Percentiles rank a stretch among this genome's conserved stretches.
Evolutionary conservation across 148 eudicot genomes (phyloP).

Genomic region (Nyssa sinensis): DNA sequence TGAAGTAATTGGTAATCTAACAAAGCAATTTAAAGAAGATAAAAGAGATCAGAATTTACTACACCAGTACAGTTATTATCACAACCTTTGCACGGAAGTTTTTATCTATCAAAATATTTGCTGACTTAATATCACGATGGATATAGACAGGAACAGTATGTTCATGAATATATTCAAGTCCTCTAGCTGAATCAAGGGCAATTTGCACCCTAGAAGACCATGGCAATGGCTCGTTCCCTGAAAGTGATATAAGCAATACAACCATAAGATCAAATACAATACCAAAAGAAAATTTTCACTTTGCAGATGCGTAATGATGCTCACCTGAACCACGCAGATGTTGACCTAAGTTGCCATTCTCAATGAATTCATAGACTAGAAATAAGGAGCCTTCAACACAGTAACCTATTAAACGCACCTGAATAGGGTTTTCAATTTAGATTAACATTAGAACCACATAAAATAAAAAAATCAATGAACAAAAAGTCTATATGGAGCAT

Average conservation of each 20-base stretch:
- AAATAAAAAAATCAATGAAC: too few species aligned
- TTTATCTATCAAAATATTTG: constrained; percentile 50
- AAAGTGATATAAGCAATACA: background rate
- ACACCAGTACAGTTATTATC: background rate
- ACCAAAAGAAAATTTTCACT: background rate
- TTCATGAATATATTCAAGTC: constrained; percentile 72
- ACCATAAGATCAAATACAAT: too few species aligned
- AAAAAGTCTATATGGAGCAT: too few species aligned
- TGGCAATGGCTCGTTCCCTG: constrained; percentile 45
- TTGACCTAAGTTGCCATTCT: too few species aligned
- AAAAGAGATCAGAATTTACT: background rate
- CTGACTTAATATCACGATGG: too few species aligned
- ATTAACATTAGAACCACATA: constrained; percentile 2
- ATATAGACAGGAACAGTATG: constrained; percentile 59
- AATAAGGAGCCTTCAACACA: too few species aligned
- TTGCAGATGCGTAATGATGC: background rate
- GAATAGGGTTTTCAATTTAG: too few species aligned
- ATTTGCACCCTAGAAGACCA: constrained; percentile 67
- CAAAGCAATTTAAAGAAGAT: too few species aligned
- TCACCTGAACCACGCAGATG: too few species aligned
- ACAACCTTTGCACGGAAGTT: constrained; percentile 59
- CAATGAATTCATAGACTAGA: too few species aligned
- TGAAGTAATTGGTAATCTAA: too few species aligned
- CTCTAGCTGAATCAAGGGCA: constrained; percentile 76
- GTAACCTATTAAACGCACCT: constrained; percentile 69